Evolutionary conservation across 179 eudicot species (phyloP).

Genomic region (Heliamphora pulchella): DNA sequence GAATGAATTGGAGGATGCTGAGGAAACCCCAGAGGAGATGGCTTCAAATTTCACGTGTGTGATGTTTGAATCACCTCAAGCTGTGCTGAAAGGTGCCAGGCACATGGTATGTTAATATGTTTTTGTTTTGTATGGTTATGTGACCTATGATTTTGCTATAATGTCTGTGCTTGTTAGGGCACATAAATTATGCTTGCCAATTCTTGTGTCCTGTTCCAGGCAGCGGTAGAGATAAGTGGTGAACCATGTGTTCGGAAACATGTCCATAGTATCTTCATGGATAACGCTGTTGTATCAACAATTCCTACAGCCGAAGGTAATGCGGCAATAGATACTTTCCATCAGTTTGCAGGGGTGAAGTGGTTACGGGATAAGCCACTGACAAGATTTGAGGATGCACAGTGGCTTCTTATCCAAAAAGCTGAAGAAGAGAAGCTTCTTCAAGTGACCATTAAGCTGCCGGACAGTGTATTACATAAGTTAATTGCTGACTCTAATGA

Average conservation of each 20-base stretch:
- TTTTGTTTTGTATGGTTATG: neutral
- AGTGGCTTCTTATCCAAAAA: constrained; percentile 96
- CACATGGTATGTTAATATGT: constrained; percentile 67
- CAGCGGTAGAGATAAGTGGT: constrained; percentile 89
- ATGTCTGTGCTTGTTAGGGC: neutral
- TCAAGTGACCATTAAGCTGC: constrained; percentile 72
- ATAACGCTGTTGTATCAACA: constrained; percentile 82
- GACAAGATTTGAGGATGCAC: constrained; percentile 75
- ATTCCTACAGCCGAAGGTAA: constrained; percentile 80
- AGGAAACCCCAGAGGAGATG: constrained; percentile 93
- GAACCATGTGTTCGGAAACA: constrained; percentile 92
- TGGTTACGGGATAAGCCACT: constrained; percentile 89
- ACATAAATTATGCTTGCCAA: neutral
- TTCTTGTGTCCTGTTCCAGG: constrained; percentile 42
- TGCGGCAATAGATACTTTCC: constrained; percentile 61
- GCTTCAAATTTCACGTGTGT: constrained; percentile 83
- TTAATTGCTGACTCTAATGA: constrained; percentile 65
- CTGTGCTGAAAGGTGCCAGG: constrained; percentile 87
- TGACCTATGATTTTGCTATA: neutral
- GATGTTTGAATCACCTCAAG: constrained; percentile 76
- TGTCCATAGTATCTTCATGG: constrained; percentile 82
- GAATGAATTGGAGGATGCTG: constrained; percentile 87
- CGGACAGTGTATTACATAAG: constrained; percentile 50
- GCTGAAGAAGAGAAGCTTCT: constrained; percentile 98
- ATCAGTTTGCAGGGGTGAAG: constrained; percentile 82